Evolutionary conservation across 1,284 basidiomycete genomes (phyloP), one percentile per base, ranked within the genome.

Genomic region (Puccinia polysora): DNA sequence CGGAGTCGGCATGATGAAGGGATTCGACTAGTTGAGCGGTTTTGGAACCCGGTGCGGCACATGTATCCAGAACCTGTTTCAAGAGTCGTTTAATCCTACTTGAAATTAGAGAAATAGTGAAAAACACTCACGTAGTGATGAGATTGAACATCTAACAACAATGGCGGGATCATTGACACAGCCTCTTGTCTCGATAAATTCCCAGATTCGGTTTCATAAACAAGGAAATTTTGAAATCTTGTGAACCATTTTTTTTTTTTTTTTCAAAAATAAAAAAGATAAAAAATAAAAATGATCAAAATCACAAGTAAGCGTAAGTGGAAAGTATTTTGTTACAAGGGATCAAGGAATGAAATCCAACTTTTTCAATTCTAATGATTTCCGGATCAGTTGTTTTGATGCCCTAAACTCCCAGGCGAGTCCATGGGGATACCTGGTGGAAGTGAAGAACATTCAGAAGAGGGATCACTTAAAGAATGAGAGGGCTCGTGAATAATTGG

Each of bases 1-100:
- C 43, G 23, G 40, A 25, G 14, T 56, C 34, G 40, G 86, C 81
- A 1, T 86, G 83, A 78, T 95, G 91, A 2, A 96, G 82, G 1
- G 90, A 89, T 83, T 96, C 92, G 47, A 96, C 85, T 15, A 96
- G 83, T 82, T 96, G 93, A 4, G 90, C 90, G 5, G 92, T 94
- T 86, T 99, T 98, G 36, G 92, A 96, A 15, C 96, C 96, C 0
- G 96, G 96, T 1, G 96, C 95, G n/a, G 96, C 96, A 79, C 95
- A 99, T 89, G 97, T 92, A 81, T 99, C 95, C 76, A 98, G 86
- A 45, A 92, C 90, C 88, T 91, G 74, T 12, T n/a, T 15, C 30
- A 28, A 43, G 12, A 58, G 49, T 7, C 12, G 25, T 18, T 20
- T n/a, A 32, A 23, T 25, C 18, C 34, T n/a, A n/a, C n/a, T n/a